Evolutionary conservation across 768 basidiomycete species (phyloP), one percentile per base, ranked within the genome.

Genomic region (Suillus brevipes): DNA sequence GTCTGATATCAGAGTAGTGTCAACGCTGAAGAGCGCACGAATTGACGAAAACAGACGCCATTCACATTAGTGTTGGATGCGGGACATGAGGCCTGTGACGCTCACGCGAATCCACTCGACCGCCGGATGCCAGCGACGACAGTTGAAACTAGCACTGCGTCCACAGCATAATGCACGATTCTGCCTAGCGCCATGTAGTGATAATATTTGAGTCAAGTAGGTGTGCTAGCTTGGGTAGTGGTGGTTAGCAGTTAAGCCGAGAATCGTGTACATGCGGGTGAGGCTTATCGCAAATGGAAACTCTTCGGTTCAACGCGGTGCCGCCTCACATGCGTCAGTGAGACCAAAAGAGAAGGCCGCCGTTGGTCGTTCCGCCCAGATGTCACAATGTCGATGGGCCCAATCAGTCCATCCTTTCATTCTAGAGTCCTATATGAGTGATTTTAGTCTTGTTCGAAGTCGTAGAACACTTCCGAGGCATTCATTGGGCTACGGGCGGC

Each of bases 51-150:
- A 64, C 64, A 55, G 58, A 20, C 23, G 38, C 7, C 53, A 60
- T 38, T n/a, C 56, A 31, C 40, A 49, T 56, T 38, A 49, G 42
- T 23, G 7, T 50, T 49, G 50, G 14, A 37, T 60, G 20, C 6
- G 36, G 53, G 57, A 56, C 66, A 61, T 47, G 68, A 56, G 60
- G 42, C 45, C 59, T 31, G 52, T 37, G 59, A 23, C 38, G 89
- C 95, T 77, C 74, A 97, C 96, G 85, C 78, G 79, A 94, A 95
- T 42, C 96, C 96, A 65, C 90, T 96, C 20, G 94, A 90, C 65
- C 93, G 88, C 75, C 89, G 89, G 65, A 99, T 89, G 37, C 97
- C 97, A 45, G 97, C 97, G 47, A 96, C 78, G 8, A 98, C 85
- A 14, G 97, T 94, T 18, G 95, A 95, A 43, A 98, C 69, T 40